Evolutionary conservation across 306 rosid species (phyloP), one percentile per base, ranked within the genome.

Genomic region (Myrica gale): DNA sequence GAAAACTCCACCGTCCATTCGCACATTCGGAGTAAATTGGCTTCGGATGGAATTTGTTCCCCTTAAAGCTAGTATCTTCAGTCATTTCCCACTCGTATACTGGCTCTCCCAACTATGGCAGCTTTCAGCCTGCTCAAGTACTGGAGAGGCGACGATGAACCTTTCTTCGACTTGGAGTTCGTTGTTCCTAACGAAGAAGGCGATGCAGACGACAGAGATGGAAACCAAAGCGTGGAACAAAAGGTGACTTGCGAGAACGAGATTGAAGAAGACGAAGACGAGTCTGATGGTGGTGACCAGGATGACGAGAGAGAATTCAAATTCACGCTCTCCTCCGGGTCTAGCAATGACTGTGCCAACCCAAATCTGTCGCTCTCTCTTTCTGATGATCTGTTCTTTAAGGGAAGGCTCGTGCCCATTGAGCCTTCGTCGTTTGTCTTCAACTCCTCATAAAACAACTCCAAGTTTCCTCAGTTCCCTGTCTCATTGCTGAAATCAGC

Each of bases 21-120:
- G 26, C 26, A 23, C 26, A 23, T 23, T 23, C 26, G 1, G 26
- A 23, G 1, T 0, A 23, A 23, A 23, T 23, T 23, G 26, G 26
- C 26, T 23, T 23, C 26, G 1, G 26, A 23, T 23, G 26, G 26
- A 23, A 23, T 23, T 1, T 23, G 26, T 23, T 23, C 26, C 52
- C 74, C 67, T 69, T 78, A 84, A 84, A 67, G 72, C 69, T 23
- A 15, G 68, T 45, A 44, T 11, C 62, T 71, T 48, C 20, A 32
- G 71, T 66, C 57, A 67, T 46, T 70, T 48, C 60, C 62, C 79
- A 68, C 72, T 75, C 10, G 66, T 83, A 90, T 85, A 76, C 99
- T 95, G 98, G 97, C 99, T 90, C 97, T 95, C 97, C 99, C 99
- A 79, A 95, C 97, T 46, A 95, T 95, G 99, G 99, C 92, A 90